Conservation (phyloP, 148 eudicot genomes). For the Persicaria maculosa region DNA sequence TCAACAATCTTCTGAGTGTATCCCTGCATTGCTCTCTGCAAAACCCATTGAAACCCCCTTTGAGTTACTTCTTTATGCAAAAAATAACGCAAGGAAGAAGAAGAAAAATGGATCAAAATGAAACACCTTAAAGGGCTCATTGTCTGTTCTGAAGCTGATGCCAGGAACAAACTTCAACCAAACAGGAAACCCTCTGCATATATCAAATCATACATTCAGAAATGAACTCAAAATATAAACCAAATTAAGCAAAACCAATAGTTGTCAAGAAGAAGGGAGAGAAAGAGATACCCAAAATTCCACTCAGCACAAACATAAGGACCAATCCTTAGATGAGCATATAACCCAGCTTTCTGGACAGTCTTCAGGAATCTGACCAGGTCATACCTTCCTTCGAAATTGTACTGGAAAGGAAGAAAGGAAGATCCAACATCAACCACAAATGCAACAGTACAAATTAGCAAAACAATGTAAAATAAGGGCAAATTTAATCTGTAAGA, state of each 20-base stretch:
- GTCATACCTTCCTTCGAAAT: constrained; percentile 86
- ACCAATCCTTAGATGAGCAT: constrained; percentile 83
- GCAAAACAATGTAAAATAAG: neutral
- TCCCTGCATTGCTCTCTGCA: constrained; percentile 74
- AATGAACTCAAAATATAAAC: constrained; percentile 4
- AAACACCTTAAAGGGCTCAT: constrained; percentile 83
- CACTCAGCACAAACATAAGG: constrained; percentile 95
- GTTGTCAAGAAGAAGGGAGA: neutral
- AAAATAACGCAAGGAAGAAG: neutral
- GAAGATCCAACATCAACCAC: constrained; percentile 7
- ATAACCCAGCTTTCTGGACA: constrained; percentile 75
- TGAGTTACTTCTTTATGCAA: constrained; percentile 1
- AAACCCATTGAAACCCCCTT: constrained; percentile 2
- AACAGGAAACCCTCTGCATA: constrained; percentile 84
- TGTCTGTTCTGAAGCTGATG: constrained; percentile 84
- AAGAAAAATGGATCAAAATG: neutral
- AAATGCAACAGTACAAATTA: constrained; percentile 9
- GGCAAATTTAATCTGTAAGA: too few relatives aligned
- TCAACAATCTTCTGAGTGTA: constrained; percentile 71
- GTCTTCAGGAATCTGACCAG: constrained; percentile 74
- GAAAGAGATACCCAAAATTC: constrained; percentile 73
- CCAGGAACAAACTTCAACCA: constrained; percentile 94
- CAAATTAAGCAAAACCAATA: constrained; percentile 10
- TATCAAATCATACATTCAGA: neutral
- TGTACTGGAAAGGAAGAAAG: constrained; percentile 37